Conservation (phyloP, 768 basidiomycete species). For the Trichaptum fuscoviolaceum region DNA sequence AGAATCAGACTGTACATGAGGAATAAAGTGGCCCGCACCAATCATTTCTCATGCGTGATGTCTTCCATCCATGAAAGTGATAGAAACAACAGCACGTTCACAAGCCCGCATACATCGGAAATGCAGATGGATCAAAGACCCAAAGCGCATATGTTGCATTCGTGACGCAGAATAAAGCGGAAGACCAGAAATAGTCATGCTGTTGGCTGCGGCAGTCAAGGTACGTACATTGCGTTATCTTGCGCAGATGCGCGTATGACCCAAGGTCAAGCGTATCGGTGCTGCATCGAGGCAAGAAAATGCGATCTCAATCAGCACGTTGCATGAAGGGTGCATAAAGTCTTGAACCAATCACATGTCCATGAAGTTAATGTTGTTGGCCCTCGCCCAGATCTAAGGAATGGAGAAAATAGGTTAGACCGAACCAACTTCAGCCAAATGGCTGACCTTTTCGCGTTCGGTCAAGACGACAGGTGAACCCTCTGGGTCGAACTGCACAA, state of each 20-base stretch:
- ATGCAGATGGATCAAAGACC: neutral
- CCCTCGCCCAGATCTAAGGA: conserved; percentile 68
- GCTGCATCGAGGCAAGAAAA: neutral
- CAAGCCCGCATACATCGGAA: neutral
- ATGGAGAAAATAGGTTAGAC: conserved; percentile 1
- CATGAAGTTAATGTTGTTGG: conserved; percentile 76
- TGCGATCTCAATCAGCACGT: neutral
- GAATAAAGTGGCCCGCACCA: neutral
- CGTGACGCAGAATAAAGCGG: neutral
- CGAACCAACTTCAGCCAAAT: neutral
- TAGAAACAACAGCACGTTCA: neutral
- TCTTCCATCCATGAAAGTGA: neutral
- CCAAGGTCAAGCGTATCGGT: conserved; percentile 2
- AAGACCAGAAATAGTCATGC: neutral
- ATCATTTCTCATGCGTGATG: too few species aligned
- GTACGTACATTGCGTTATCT: neutral
- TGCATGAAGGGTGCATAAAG: neutral
- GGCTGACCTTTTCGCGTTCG: conserved; percentile 77
- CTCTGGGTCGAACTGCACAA: conserved; percentile 59
- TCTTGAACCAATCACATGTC: conserved; percentile 56
- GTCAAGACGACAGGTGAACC: conserved; percentile 77
- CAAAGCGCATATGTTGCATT: neutral
- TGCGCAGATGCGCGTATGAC: conserved; percentile 1
- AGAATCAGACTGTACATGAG: neutral
- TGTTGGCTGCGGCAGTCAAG: neutral